Evolutionary conservation across 1,284 basidiomycete species (phyloP), one percentile per base, ranked within the genome.

Genomic region (Schizopora paradoxa): DNA sequence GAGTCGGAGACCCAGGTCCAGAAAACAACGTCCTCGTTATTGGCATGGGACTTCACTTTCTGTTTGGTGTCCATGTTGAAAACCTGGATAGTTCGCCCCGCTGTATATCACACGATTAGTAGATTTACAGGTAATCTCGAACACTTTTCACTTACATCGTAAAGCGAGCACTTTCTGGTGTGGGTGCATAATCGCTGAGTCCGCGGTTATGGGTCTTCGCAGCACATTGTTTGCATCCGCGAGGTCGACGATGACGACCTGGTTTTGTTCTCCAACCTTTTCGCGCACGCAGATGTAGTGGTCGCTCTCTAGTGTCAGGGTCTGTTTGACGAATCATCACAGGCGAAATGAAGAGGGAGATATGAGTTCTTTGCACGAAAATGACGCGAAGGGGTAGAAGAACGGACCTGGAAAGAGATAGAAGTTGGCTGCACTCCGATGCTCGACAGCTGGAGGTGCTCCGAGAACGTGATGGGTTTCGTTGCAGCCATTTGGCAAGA

Each of bases 131-230:
- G 41, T 48, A 28, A 43, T 49, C 45, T 60, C 36, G 25, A 45
- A 2, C 7, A 21, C 21, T 23, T 26, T 31, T 35, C 36, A 67
- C 79, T 56, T 55, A 86, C 91, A 84, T 74, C 95, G 95, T 51
- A 99, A 70, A 7, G 96, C 96, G 50, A 99, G 82, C 66, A 99
- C 93, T 79, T 97, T 98, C 72, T 96, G 84, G 57, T 82, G 79
- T 21, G 92, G 92, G 66, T 98, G 94, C 95, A 99, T 99, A 61
- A 99, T 97, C 53, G 96, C 95, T 47, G 91, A 94, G 67, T 99
- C 96, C 13, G 81, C 96, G 19, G 91, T 91, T 63, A 99, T 99
- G 49, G 96, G 96, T 62, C 96, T 76, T 56, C 96, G 84, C 56
- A 98, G 83, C 57, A 97, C 85, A 83, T 94, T 91, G 71, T 95